Evolutionary conservation across 352 stramenopile genomes (phyloP).

Genomic region (Phytopythium ostracodes): DNA sequence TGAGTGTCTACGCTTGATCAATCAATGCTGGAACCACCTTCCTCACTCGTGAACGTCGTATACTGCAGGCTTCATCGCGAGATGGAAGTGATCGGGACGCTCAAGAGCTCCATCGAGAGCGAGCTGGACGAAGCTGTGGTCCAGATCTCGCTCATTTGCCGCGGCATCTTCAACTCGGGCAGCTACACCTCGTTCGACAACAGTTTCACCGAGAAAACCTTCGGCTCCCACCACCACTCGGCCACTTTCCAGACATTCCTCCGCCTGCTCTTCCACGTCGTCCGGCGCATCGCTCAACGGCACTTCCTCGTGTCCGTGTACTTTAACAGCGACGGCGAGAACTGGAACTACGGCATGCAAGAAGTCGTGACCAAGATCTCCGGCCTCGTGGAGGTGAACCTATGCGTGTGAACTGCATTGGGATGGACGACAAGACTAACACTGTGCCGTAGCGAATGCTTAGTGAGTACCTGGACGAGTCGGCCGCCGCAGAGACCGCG

Average conservation of each 20-base stretch:
- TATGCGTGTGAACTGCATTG: not conserved
- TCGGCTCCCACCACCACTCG: slow-evolving; percentile 62
- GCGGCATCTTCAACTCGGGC: slow-evolving; percentile 66
- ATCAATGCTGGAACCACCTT: too few species aligned
- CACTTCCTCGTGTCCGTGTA: slow-evolving; percentile 61
- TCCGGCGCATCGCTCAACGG: slow-evolving; percentile 61
- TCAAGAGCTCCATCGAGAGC: slow-evolving; percentile 65
- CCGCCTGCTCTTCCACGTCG: slow-evolving; percentile 56
- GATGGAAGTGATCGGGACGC: slow-evolving; percentile 66
- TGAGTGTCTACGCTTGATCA: too few species aligned
- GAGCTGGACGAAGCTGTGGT: slow-evolving; percentile 58
- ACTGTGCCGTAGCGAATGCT: slow-evolving; percentile 44
- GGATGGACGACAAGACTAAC: not conserved
- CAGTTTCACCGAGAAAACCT: slow-evolving; percentile 67
- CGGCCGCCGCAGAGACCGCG: slow-evolving; percentile 14
- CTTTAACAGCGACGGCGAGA: slow-evolving; percentile 57
- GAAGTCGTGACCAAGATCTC: slow-evolving; percentile 68
- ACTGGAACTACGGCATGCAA: slow-evolving; percentile 63
- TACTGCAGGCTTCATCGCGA: slow-evolving; percentile 58
- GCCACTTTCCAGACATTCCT: slow-evolving; percentile 68
- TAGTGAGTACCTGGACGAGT: slow-evolving; percentile 63
- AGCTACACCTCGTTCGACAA: slow-evolving; percentile 79
- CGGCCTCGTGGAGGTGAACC: slow-evolving; percentile 51
- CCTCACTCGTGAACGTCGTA: slow-evolving; percentile 3
- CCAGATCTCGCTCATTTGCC: slow-evolving; percentile 65